Conservation (phyloP, 768 basidiomycete genomes). For the button mushroom (Agaricus bisporus) region DNA sequence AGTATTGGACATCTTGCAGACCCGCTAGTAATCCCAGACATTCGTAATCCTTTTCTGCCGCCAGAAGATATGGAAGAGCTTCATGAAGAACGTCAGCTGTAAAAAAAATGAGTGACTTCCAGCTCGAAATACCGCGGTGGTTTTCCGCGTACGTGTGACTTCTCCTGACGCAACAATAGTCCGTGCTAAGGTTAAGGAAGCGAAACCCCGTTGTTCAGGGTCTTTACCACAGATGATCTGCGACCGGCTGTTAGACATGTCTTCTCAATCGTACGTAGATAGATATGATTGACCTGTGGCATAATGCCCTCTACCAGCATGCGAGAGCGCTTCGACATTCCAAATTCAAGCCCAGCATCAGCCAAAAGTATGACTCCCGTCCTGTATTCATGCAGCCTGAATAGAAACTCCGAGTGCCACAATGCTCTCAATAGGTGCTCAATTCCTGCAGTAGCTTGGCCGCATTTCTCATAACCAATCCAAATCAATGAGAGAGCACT, state of each 20-base stretch:
- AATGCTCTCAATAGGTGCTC: conserved; percentile 65
- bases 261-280: background rate
- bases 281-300: conserved; percentile 55
- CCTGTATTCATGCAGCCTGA: conserved; percentile 60
- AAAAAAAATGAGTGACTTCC: background rate
- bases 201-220: conserved; percentile 70
- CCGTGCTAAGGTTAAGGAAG: conserved; percentile 67
- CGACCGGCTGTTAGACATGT: background rate
- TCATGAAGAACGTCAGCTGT: conserved; percentile 41
- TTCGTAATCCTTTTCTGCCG: conserved; percentile 62
- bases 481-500: conserved; percentile 25
- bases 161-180: conserved; percentile 61
- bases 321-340: conserved; percentile 60
- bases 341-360: conserved; percentile 73
- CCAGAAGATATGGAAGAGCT: conserved; percentile 54
- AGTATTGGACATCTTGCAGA: conserved; percentile 64
- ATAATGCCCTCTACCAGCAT: conserved; percentile 71
- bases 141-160: conserved; percentile 32
- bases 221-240: conserved; percentile 71
- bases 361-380: conserved; percentile 68
- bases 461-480: conserved; percentile 47
- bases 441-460: conserved; percentile 56
- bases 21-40: conserved; percentile 53
- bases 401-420: conserved; percentile 79
- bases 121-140: background rate